Percentiles rank a stretch among this genome's conserved stretches.
These are phyloP conservation scores for Gossypium australe DNA, from an alignment of 345 rosid genomes.

Conservation along the genomic window DNA sequence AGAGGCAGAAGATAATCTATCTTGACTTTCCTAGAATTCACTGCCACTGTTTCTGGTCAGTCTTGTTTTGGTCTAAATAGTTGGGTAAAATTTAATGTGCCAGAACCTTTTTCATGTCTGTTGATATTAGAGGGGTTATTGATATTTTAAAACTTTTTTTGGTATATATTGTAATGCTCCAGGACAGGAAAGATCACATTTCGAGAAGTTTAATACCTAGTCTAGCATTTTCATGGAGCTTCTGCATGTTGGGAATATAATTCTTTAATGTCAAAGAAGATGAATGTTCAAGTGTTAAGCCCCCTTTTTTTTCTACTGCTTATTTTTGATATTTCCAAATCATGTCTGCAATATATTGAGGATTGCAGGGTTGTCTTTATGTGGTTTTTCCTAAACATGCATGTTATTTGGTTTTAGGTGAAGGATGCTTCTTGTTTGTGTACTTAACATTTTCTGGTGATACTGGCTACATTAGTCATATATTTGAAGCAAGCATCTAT, in stretches of 20 bases:
- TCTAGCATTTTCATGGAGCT: not conserved
- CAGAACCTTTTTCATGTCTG: not conserved
- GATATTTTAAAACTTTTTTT: no score
- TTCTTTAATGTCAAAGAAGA: not conserved
- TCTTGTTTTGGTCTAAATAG: slow-evolving; percentile 1
- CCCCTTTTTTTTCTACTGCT: not conserved
- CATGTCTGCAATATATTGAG: not conserved
- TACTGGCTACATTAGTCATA: not conserved
- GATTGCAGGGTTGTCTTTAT: not conserved
- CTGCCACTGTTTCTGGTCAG: not conserved
- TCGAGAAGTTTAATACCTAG: not conserved
- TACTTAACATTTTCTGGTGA: not conserved
- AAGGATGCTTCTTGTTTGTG: not conserved
- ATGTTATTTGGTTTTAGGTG: not conserved
- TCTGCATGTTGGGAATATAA: not conserved
- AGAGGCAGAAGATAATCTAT: not conserved
- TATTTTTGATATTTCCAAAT: not conserved
- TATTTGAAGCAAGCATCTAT: not conserved
- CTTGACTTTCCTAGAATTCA: not conserved
- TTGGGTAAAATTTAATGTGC: not conserved
- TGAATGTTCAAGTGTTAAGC: not conserved
- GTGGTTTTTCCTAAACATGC: not conserved
- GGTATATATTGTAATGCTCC: not conserved
- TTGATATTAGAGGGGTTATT: not conserved
- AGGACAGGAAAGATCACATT: not conserved